These are phyloP conservation scores for Grigorovia yakushimaensis DNA, from an alignment of 805 yeast species.

Conservation along the genomic window DNA sequence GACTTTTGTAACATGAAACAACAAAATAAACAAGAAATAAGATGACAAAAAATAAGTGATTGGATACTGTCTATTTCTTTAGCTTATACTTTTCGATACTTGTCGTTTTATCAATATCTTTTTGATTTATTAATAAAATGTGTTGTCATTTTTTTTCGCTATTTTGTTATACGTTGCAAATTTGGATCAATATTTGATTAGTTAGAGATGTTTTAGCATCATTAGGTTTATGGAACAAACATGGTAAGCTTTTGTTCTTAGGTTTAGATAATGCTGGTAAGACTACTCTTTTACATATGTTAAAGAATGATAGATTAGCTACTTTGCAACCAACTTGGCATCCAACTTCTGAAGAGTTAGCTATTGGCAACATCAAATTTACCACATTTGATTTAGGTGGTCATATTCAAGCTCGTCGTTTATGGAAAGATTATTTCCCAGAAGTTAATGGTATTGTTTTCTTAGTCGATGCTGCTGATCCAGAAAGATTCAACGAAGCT, in stretches of 20 bases:
- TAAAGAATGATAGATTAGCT: slow-evolving; percentile 93
- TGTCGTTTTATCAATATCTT: no score
- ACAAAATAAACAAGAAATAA: background rate
- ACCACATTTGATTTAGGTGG: slow-evolving; percentile 99
- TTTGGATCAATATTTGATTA: slow-evolving; percentile 12
- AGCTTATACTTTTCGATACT: no score
- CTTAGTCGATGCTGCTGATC: slow-evolving; percentile 94
- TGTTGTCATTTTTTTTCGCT: background rate
- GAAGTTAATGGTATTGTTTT: slow-evolving; percentile 97
- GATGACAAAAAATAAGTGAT: no score
- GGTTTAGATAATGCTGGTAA: slow-evolving; percentile 98
- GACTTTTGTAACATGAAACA: background rate
- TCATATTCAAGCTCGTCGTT: slow-evolving; percentile 96
- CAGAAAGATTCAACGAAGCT: slow-evolving; percentile 90
- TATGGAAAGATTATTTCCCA: slow-evolving; percentile 99
- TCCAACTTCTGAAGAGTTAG: slow-evolving; percentile 96
- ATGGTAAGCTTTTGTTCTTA: slow-evolving; percentile 88
- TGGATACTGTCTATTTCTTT: no score
- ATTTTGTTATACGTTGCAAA: background rate
- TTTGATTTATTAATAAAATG: background rate
- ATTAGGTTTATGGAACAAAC: slow-evolving; percentile 83
- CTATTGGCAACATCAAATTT: slow-evolving; percentile 92
- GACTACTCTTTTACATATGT: slow-evolving; percentile 78
- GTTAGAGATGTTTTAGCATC: slow-evolving; percentile 72
- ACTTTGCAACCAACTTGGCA: slow-evolving; percentile 96